Evolutionary conservation across 2,329 filamentous ascomycete genomes (phyloP), one percentile per base, ranked within the genome.

Genomic region (Venturia effusa): DNA sequence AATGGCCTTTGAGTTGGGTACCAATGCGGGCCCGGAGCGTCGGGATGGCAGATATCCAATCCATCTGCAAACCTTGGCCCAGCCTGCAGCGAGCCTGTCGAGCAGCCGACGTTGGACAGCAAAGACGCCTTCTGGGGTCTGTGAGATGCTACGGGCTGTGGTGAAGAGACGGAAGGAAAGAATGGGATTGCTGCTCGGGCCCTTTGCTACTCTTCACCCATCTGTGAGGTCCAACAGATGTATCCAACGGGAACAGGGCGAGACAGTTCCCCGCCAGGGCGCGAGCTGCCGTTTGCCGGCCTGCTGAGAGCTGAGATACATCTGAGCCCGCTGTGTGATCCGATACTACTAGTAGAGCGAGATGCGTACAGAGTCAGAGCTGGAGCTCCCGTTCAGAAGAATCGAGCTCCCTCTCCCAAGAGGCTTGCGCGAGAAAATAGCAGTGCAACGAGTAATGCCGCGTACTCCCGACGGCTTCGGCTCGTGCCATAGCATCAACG

Each of bases 391-490:
- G n/a, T n/a, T n/a, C n/a, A n/a, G n/a, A n/a, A 45, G 43, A 45
- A 45, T n/a, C 43, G n/a, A n/a, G n/a, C n/a, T 19, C 43, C 43
- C 17, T 45, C 17, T 17, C 43, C 8, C 17, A 17, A 13, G 6
- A 30, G 48, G 24, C 48, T 54, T 32, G 48, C 48, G 24, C 48
- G 48, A 54, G 48, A 54, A 19, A 54, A 54, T 54, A 54, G 22
- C 48, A 27, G 48, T 27, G 15, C 48, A 15, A 54, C 48, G 24
- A 54, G 48, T 54, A 54, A 54, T 54, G 48, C 24, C 51, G 51
- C 51, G 51, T 57, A 57, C 51, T 57, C 51, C 51, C 51, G 51
- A 32, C 51, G 27, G 51, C 51, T 57, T 32, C 51, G 51, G 51
- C 51, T 57, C 51, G 51, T 57, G 27, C 51, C 51, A 51, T 51